These are phyloP conservation scores for Podospora conica DNA, from an alignment of 495 filamentous ascomycete species.

Conservation along the genomic window DNA sequence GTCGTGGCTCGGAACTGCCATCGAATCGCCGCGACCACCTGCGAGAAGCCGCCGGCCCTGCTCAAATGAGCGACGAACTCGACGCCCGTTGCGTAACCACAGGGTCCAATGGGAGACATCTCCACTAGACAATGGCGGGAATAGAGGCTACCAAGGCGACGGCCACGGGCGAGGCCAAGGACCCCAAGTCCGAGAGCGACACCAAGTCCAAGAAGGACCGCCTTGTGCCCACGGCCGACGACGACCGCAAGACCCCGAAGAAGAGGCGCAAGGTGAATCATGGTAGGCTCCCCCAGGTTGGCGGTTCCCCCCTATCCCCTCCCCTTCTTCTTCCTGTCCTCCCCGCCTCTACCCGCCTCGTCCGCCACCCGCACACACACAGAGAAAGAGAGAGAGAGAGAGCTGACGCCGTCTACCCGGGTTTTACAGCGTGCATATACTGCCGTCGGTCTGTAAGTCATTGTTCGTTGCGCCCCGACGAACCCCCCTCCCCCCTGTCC, in stretches of 20 bases:
- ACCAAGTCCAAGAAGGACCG: constrained; percentile 38
- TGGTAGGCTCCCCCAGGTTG: constrained; percentile 57
- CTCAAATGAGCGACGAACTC: constrained; percentile 44
- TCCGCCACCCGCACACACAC: background rate
- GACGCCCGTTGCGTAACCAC: constrained; percentile 46
- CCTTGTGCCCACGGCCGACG: constrained; percentile 38
- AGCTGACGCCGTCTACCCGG: constrained; percentile 47
- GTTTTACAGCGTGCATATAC: constrained; percentile 85
- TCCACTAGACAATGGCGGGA: constrained; percentile 34
- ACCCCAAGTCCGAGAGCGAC: constrained; percentile 42
- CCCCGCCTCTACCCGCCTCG: background rate
- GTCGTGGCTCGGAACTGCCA: constrained; percentile 23
- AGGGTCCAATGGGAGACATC: constrained; percentile 43
- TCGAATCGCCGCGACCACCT: constrained; percentile 32
- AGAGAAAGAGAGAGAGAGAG: constrained; percentile 23
- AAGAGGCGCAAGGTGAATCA: constrained; percentile 99
- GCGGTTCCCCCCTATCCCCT: constrained; percentile 14
- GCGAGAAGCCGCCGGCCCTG: constrained; percentile 44
- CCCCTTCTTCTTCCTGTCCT: constrained; percentile 19
- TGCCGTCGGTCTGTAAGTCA: constrained; percentile 95
- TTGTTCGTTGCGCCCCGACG: constrained; percentile 17
- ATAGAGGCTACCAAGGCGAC: constrained; percentile 43
- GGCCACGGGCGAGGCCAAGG: constrained; percentile 45
- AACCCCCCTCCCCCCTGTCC: constrained; percentile 25
- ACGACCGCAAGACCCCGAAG: constrained; percentile 62